These are phyloP conservation scores for Diutina mesorugosa DNA, from an alignment of 1,139 yeast genomes.

Conservation along the genomic window DNA sequence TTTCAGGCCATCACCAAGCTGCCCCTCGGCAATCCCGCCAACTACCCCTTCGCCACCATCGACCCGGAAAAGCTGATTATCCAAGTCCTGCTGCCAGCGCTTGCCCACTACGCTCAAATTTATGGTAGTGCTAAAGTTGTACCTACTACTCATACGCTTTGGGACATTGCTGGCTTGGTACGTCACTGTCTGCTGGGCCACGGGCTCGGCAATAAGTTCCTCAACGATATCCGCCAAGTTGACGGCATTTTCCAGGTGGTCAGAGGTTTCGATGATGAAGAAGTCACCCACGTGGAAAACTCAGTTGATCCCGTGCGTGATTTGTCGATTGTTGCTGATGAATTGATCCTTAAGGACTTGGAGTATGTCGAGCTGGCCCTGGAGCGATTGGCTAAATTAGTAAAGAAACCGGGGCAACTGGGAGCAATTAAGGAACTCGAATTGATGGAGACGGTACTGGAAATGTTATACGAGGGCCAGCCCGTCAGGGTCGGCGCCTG, in stretches of 20 bases:
- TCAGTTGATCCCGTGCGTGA: slow-evolving; percentile 60
- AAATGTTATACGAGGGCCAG: slow-evolving; percentile 44
- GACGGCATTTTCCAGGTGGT: slow-evolving; percentile 68
- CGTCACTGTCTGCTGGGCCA: slow-evolving; percentile 67
- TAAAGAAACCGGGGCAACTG: slow-evolving; percentile 25
- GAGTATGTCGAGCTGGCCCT: slow-evolving; percentile 48
- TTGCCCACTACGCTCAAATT: slow-evolving; percentile 32
- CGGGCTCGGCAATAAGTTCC: slow-evolving; percentile 64
- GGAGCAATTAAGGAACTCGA: slow-evolving; percentile 25
- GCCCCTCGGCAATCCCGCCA: slow-evolving; percentile 61
- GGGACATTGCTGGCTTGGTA: slow-evolving; percentile 67
- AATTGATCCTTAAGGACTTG: slow-evolving; percentile 57
- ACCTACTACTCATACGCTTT: slow-evolving; percentile 46
- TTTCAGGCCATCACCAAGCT: slow-evolving; percentile 63
- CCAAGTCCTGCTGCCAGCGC: slow-evolving; percentile 41
- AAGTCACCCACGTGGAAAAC: slow-evolving; percentile 55
- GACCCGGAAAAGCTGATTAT: slow-evolving; percentile 50
- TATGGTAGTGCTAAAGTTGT: slow-evolving; percentile 39
- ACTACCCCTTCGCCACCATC: slow-evolving; percentile 71
- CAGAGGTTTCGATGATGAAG: slow-evolving; percentile 55
- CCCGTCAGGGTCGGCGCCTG: slow-evolving; percentile 36
- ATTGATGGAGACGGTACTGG: slow-evolving; percentile 27
- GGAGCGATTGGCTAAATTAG: slow-evolving; percentile 29
- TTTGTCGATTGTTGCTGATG: slow-evolving; percentile 56
- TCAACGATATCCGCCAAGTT: slow-evolving; percentile 58